These are phyloP conservation scores for Corylus heterophylla DNA, from an alignment of 306 rosid species.

Conservation along the genomic window DNA sequence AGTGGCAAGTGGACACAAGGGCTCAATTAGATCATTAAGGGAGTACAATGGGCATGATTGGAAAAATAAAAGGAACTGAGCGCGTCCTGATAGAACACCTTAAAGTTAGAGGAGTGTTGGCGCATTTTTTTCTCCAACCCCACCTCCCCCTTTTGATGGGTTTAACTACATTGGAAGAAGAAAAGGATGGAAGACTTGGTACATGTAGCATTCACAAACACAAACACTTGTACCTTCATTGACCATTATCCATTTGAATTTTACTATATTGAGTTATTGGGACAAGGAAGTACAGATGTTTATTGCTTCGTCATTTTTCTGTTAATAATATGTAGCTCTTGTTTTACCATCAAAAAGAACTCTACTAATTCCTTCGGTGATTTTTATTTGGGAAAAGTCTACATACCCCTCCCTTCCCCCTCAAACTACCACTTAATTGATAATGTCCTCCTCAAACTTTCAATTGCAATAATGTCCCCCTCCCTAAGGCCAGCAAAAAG, in stretches of 20 bases:
- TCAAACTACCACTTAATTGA: too few relatives aligned
- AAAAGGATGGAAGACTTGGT: neutral
- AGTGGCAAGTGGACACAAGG: too few relatives aligned
- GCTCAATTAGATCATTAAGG: too few relatives aligned
- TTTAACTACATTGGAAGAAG: neutral
- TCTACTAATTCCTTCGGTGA: neutral
- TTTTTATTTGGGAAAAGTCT: neutral
- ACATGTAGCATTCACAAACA: neutral
- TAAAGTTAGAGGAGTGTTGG: neutral
- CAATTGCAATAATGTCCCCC: too few relatives aligned
- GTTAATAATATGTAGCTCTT: neutral
- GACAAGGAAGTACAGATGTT: neutral
- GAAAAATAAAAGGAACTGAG: too few relatives aligned
- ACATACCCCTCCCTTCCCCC: too few relatives aligned
- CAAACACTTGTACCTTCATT: neutral
- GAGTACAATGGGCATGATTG: too few relatives aligned
- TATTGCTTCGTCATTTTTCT: neutral
- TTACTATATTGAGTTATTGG: neutral
- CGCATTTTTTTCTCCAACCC: neutral
- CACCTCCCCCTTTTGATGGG: too few relatives aligned
- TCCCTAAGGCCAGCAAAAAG: too few relatives aligned
- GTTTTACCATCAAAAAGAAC: neutral
- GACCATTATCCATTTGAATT: neutral
- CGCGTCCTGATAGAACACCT: neutral
- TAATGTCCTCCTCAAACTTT: too few relatives aligned